phyloP scores from a whole-genome alignment of 331 rosid genomes.

The Saraca asoca region DNA sequence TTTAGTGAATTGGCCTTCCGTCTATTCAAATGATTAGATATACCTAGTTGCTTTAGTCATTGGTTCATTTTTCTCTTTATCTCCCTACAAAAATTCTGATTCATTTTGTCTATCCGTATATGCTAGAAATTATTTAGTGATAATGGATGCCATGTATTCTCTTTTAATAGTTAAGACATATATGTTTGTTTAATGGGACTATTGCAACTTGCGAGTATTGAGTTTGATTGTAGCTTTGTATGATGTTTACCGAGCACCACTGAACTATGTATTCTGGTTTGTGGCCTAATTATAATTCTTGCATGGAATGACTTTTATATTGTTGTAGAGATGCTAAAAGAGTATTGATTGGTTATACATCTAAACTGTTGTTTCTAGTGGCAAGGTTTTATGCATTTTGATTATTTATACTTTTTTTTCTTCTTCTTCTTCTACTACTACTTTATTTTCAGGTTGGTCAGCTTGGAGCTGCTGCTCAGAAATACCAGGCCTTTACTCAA shows the following conservation, averaged over 20 bases:
- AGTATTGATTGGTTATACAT: slow-evolving; percentile 11
- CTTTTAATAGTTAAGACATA: not conserved
- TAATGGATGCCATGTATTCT: slow-evolving; percentile 10
- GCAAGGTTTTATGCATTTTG: not conserved
- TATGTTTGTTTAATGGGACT: not conserved
- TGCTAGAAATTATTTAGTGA: not conserved
- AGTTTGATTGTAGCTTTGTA: slow-evolving; percentile 17
- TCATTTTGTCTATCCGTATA: not conserved
- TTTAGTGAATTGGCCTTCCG: slow-evolving; percentile 7
- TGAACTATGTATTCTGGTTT: not conserved
- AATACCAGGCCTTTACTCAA: slow-evolving; percentile 86
- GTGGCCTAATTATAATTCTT: slow-evolving; percentile 11
- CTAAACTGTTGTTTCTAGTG: slow-evolving; percentile 4
- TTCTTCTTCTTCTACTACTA: too few species aligned
- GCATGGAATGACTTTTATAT: slow-evolving; percentile 14
- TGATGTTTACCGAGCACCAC: slow-evolving; percentile 1
- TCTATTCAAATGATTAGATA: slow-evolving; percentile 10
- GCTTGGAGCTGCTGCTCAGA: slow-evolving; percentile 90
- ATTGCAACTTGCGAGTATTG: not conserved
- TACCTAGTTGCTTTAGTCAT: slow-evolving; percentile 27
- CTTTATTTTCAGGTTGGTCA: slow-evolving; percentile 75
- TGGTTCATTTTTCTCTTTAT: not conserved
- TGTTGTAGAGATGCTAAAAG: slow-evolving; percentile 12
- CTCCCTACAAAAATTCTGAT: too few species aligned
- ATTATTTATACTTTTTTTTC: slow-evolving; percentile 21